Base-by-base conservation (phyloP, 768 basidiomycete genomes). In the Gyrodon lividus region DNA sequence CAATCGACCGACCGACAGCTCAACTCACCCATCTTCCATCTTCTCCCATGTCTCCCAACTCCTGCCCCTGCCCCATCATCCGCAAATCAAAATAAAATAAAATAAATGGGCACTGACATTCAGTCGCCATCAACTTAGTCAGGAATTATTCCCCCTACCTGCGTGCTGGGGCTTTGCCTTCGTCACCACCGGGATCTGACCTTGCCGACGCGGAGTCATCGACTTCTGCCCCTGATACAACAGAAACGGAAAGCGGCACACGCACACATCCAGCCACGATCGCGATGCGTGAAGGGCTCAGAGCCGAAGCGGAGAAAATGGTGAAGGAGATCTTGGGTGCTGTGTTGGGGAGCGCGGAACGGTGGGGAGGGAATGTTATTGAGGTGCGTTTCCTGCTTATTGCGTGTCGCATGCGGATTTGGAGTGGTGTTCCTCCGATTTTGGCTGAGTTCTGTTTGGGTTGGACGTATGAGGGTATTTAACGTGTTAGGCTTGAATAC, bases 121-220 rank as follows among this genome's bases (percentile, higher is more conserved):
- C 74, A 94, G 93, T 94, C 80, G 80, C 80, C 70, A 80, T 77
- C 62, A 91, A 92, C 79, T 75, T 95, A 89, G 89, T 92, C 77
- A 80, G 82, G 77, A 93, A 94, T 65, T 94, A 95, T 68, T 89
- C 89, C 39, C 92, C 93, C 14, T 87, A 94, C 71, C 79, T 96
- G 59, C 69, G 81, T 47, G 56, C 66, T 8, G 13, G 55, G 19
- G 53, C 54, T 46, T 26, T 65, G 39, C 59, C 64, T 44, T 51
- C 43, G 48, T 51, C 46, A 39, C 31, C 51, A 22, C 23, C 12
- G 17, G 43, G 7, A 26, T 54, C 50, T 30, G 61, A 56, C 30
- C 44, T 43, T 26, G 38, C 35, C 23, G 44, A 51, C 14, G 24
- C 44, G n/a, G 45, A 45, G 10, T 17, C 48, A 47, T 43, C 53